phyloP scores from a whole-genome alignment of 371 early-diverging fungal species.

The Mucor irregularis region DNA sequence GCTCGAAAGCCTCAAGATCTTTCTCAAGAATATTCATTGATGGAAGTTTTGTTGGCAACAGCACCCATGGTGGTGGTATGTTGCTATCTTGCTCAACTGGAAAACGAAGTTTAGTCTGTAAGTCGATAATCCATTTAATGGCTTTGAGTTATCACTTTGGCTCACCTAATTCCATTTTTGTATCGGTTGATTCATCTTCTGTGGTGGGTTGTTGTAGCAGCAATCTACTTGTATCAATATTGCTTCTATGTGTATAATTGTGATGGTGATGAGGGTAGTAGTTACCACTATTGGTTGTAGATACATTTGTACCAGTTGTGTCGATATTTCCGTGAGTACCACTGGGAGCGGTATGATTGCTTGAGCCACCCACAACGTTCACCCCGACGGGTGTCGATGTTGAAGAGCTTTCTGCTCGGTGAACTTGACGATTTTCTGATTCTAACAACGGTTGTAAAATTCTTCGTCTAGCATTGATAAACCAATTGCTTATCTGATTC shows the following conservation, averaged over 20 bases:
- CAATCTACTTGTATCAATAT: neutral
- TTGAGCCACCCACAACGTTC: neutral
- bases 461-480: slow-evolving; percentile 85
- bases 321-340: too few species aligned
- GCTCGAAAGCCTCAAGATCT: slow-evolving; percentile 2
- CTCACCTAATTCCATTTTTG: neutral
- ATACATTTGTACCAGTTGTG: too few species aligned
- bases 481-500: slow-evolving; percentile 90
- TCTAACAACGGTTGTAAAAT: slow-evolving; percentile 56
- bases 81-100: neutral
- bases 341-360: too few species aligned
- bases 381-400: neutral
- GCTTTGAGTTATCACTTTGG: neutral
- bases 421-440: slow-evolving; percentile 25
- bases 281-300: neutral
- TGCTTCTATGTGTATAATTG: neutral
- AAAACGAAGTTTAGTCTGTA: too few species aligned
- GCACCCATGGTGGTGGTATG: slow-evolving; percentile 8
- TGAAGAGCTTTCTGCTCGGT: neutral
- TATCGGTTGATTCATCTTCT: neutral
- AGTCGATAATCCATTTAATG: too few species aligned
- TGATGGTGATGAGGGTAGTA: neutral
- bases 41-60: slow-evolving; percentile 11
- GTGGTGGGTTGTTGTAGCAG: neutral
- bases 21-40: slow-evolving; percentile 17